Evolutionary conservation across 345 rosid genomes (phyloP), one percentile per base, ranked within the genome.

Genomic region (Rhizophora mangle): DNA sequence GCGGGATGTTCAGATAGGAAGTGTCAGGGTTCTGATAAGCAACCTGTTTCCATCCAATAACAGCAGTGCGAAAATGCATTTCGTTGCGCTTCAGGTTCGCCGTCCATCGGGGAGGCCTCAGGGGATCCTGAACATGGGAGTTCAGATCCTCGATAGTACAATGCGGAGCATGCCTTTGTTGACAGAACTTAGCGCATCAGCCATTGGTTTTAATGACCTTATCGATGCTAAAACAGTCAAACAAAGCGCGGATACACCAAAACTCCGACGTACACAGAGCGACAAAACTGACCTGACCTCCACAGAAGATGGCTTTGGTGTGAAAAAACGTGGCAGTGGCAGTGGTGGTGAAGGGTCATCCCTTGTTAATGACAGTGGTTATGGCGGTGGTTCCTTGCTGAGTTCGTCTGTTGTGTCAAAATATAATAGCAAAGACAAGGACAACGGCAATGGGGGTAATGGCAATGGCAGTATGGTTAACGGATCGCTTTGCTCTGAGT

Each of bases 31-130:
- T 36, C 82, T 80, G 21, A 69, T 90, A 0, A 84, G 80, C 60
- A 85, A 86, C 11, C 75, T 96, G 18, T 85, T 78, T 18, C 81
- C 81, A 36, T 72, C 80, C 2, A 30, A 55, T 4, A 72, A 75
- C 37, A 78, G 77, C 64, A 76, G 70, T 29, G 70, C 83, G 7
- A 73, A 72, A 59, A 78, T 67, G 78, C 31, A 70, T 16, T 75
- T 72, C 32, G 79, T 79, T 2, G 76, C 82, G 16, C 68, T 79
- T 20, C 80, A 73, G 70, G 79, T 93, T 22, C 90, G 92, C 26
- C 91, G 98, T 0, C 95, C 95, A 0, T 92, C 96, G 0, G 98
- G 99, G 1, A 85, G 98, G n/a, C 97, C 97, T 0, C 97, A 92
- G 16, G 98, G 98, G 31, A 83, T 93, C 19, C 72, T 92, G 21